Base-by-base conservation (phyloP, 2,329 filamentous ascomycete species). In the Westerdykella ornata region DNA sequence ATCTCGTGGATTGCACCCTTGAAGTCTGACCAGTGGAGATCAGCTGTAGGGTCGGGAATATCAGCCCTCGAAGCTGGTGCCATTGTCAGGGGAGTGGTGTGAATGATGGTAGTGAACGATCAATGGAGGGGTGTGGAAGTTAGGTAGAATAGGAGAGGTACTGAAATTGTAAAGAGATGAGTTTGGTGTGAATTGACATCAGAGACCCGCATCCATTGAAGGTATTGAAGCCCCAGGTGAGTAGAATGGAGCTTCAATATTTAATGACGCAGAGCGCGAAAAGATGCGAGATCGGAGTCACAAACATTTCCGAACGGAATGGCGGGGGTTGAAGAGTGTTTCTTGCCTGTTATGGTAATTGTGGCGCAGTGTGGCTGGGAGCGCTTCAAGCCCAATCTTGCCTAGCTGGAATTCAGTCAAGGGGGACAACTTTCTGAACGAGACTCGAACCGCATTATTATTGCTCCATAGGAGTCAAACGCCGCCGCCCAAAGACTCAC, bases 1-100 rank as follows among this genome's bases (percentile, higher is more conserved):
- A 81, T 78, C 43, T 85, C 78, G 54, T 87, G 81, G 53, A 88
- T 87, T 12, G 82, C 72, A 22, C 80, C 80, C 42, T 70, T 64
- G 60, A 78, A 85, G 58, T 74, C 75, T 34, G 74, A 75, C 82
- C 82, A 86, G 55, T 82, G 70, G 38, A 86, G 76, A 65, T 84
- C 78, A 38, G 69, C 68, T 0, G 81, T 83, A 35, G 83, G 82
- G 64, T 85, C 80, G 9, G 82, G 83, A 20, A 80, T 63, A 35
- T 52, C 22, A 26, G 22, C 22, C 22, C 12, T 26, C 22, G 12
- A 26, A 26, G 22, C 22, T 11, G 22, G 12, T 11, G 22, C 22
- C 22, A 26, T 26, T 7, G 22, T 26, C 29, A 37, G 40, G 26
- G 19, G 40, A 39, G 28, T n/a, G 32, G 12, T 28, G 37, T n/a